Percentiles rank a stretch among this genome's conserved stretches.
Evolutionary conservation across 805 yeast genomes (phyloP).

Genomic region (Zygotorulaspora florentina): DNA sequence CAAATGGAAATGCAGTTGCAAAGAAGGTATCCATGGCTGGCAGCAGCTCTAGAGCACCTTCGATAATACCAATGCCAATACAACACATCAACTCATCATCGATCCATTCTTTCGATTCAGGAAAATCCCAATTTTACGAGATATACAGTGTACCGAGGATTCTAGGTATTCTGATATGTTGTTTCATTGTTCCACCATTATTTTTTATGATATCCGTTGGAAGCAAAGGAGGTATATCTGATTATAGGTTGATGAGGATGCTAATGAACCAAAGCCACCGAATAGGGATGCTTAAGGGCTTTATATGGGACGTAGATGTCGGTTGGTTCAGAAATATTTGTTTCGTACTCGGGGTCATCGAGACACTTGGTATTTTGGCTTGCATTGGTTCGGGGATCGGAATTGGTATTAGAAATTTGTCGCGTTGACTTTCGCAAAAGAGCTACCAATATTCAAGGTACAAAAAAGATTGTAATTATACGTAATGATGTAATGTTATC

Average conservation of each 20-base stretch:
- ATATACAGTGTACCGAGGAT: constrained; percentile 26
- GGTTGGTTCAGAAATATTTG: constrained; percentile 31
- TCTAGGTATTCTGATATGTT: constrained; percentile 13
- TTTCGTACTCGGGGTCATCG: constrained; percentile 32
- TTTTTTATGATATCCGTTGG: constrained; percentile 31
- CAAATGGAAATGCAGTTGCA: constrained; percentile 7
- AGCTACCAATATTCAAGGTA: too few relatives aligned
- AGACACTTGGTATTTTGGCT: constrained; percentile 33
- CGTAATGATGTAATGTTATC: too few relatives aligned
- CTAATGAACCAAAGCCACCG: constrained; percentile 26
- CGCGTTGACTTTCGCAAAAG: background rate
- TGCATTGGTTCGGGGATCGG: constrained; percentile 47
- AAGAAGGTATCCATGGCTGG: background rate
- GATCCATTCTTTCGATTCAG: constrained; percentile 23
- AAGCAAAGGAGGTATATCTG: constrained; percentile 18
- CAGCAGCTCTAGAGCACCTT: background rate
- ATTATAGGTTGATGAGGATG: constrained; percentile 26
- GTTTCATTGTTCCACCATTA: constrained; percentile 28
- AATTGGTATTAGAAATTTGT: constrained; percentile 35
- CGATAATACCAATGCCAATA: constrained; percentile 9
- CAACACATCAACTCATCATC: constrained; percentile 26
- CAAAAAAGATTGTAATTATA: too few relatives aligned
- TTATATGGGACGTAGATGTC: constrained; percentile 31
- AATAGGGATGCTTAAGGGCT: constrained; percentile 27
- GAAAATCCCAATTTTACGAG: constrained; percentile 16